Base-by-base conservation (phyloP, 495 filamentous ascomycete species). In the Daldinia caldariorum region DNA sequence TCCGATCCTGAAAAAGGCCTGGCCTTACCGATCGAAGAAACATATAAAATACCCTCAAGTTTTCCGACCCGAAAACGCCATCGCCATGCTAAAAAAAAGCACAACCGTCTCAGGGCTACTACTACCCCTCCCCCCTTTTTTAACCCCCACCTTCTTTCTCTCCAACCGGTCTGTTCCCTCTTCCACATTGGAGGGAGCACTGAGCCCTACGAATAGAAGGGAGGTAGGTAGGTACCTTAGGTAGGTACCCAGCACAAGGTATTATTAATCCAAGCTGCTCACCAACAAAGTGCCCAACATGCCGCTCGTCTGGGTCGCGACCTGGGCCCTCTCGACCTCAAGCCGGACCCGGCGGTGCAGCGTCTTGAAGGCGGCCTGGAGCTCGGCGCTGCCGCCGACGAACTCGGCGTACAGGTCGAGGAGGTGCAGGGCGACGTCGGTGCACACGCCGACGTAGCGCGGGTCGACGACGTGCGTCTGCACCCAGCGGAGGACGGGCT, bases 401-500 rank as follows among this genome's bases (percentile, higher is more conserved):
- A 93, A 90, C 59, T 91, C 88, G 10, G 91, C 87, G 80, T 98
- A 99, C 55, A 97, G 84, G 73, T 98, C 94, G 20, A 97, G 78
- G 31, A 97, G 80, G 47, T 93, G 84, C 73, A 94, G 85, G 16
- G 87, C 88, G 26, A 95, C 85, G 74, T 97, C 94, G 14, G 91
- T 89, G 75, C 91, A 91, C 14, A 97, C 79, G 49, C 83, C 82
- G 31, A 94, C 88, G 74, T 94, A 90, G 26, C 92, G 86, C 34
- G 94, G 91, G 75, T 97, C 89, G 3, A 85, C 80, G 66, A 98
- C 89, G 75, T 92, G 84, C 74, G 89, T 89, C 76, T 88, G 83
- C 6, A 94, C 82, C 95, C 95, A 99, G 66, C 84, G 87, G 45
- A 98, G 80, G 2, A 98, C 85, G 0, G 94, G 94, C 73, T 91